These are phyloP conservation scores for Citrullus colocynthis DNA, from an alignment of 306 rosid genomes.

Conservation along the genomic window DNA sequence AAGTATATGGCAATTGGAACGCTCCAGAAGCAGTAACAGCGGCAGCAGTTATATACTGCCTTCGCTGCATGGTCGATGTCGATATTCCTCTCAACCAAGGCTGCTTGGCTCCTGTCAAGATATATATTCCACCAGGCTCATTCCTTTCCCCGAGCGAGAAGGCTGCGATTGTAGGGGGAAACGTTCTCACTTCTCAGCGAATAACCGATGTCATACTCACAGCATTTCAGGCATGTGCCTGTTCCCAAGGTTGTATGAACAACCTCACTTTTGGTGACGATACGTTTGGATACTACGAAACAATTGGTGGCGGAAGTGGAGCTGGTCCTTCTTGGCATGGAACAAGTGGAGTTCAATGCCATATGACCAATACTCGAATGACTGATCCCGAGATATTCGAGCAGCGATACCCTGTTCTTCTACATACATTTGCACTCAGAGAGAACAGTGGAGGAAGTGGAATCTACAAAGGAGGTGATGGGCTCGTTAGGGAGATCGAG, in stretches of 20 bases:
- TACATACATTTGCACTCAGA: constrained; percentile 67
- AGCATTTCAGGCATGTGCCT: constrained; percentile 93
- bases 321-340: constrained; percentile 96
- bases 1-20: constrained; percentile 96
- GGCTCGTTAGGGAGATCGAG: constrained; percentile 79
- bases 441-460: constrained; percentile 77
- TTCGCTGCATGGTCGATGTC: constrained; percentile 76
- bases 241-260: constrained; percentile 98
- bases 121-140: constrained; percentile 74
- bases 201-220: constrained; percentile 79
- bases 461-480: constrained; percentile 70
- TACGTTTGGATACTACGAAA: constrained; percentile 89
- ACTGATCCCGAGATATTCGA: constrained; percentile 90
- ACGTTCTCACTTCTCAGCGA: constrained; percentile 91
- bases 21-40: constrained; percentile 92
- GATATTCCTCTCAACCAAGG: constrained; percentile 98
- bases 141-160: constrained; percentile 84
- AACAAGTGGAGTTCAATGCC: constrained; percentile 84
- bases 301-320: constrained; percentile 93
- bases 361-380: constrained; percentile 95
- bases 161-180: constrained; percentile 93
- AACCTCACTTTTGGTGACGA: constrained; percentile 92
- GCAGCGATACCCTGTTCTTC: constrained; percentile 78
- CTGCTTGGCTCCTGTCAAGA: constrained; percentile 92
- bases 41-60: constrained; percentile 85